A percentile compares a stretch with the other conserved stretches of the same genome.
These are phyloP conservation scores for Podospora didyma DNA, from an alignment of 495 filamentous ascomycete species.

Conservation along the genomic window DNA sequence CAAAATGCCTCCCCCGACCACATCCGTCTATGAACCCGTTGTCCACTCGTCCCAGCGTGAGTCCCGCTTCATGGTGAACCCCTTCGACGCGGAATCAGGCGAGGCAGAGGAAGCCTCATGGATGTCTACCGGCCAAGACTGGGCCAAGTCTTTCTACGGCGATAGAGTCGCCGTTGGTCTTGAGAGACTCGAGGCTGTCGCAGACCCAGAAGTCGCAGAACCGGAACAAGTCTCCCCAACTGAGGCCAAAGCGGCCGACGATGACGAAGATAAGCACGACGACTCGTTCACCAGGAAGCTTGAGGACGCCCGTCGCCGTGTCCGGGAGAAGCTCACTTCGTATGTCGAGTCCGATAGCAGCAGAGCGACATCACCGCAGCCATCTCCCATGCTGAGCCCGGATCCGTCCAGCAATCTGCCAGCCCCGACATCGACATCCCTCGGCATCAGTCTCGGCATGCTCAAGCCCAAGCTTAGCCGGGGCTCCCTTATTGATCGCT, in stretches of 20 bases:
- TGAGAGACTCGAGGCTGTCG: slow-evolving; percentile 7
- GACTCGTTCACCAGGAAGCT: slow-evolving; percentile 77
- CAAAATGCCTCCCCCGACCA: too few species aligned
- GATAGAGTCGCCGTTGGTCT: slow-evolving; percentile 21
- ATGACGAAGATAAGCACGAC: slow-evolving; percentile 30
- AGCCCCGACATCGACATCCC: slow-evolving; percentile 49
- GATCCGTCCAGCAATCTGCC: slow-evolving; percentile 41
- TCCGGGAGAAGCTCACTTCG: slow-evolving; percentile 75
- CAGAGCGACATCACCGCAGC: slow-evolving; percentile 44
- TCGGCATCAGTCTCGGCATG: slow-evolving; percentile 63
- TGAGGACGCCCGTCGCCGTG: slow-evolving; percentile 67
- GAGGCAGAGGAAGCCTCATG: slow-evolving; percentile 49
- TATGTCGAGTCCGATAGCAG: slow-evolving; percentile 62
- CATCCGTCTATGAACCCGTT: too few species aligned
- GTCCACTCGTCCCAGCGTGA: too few species aligned
- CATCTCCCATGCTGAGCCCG: slow-evolving; percentile 33
- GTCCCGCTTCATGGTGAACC: too few species aligned
- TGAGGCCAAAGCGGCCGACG: slow-evolving; percentile 27
- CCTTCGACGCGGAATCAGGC: too few species aligned
- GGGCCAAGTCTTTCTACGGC: slow-evolving; percentile 35
- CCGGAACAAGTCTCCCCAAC: too few species aligned
- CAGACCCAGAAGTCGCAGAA: too few species aligned
- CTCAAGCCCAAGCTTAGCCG: slow-evolving; percentile 65
- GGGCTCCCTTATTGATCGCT: slow-evolving; percentile 51
- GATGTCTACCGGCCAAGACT: slow-evolving; percentile 48